Base-by-base conservation (phyloP, 345 rosid genomes). In the Camelina neglecta region DNA sequence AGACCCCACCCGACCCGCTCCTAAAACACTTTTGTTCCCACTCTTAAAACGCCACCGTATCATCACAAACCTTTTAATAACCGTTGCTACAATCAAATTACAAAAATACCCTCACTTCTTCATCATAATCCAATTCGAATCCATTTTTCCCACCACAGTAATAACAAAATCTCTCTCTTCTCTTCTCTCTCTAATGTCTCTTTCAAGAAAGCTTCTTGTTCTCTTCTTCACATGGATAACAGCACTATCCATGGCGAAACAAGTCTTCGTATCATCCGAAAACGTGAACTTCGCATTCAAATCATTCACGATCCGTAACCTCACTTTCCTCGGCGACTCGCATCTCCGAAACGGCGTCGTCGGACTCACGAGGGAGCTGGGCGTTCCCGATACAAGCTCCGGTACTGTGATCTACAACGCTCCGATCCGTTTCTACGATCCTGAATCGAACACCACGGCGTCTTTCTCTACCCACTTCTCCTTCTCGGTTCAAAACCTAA, bases 301-400 rank as follows among this genome's bases (percentile, higher is more conserved):
- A 29, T 82, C 86, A 41, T 83, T 91, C 80, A 81, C 79, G 45
- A 81, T 90, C 79, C 83, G 89, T 3, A 91, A 89, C 83, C 86
- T 96, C 72, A 91, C 98, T 10, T 97, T 96, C 76, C 94, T 93
- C 24, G 99, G 98, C 11, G 96, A 93, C 65, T 86, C 97, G 63
- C 92, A 91, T 61, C 92, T 96, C 77, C 83, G 87, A 12, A 72
- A 86, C 67, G 99, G 98, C 51, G 86, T 81, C 20, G 69, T 91
- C 3, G 97, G 98, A 45, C 98, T 96, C 82, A 96, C 98, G 1
- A 72, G 92, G 6, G 98, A 91, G 79, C 83, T 84, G 3, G 83
- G 84, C 0, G 97, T 96, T 44, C 99, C 99, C 7, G 85, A 92
- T 71, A 86, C 98, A 4, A 88, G 94, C 91, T 85, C 95, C 11